phyloP scores from a whole-genome alignment of 352 stramenopile species.

The Thraustotheca clavata region DNA sequence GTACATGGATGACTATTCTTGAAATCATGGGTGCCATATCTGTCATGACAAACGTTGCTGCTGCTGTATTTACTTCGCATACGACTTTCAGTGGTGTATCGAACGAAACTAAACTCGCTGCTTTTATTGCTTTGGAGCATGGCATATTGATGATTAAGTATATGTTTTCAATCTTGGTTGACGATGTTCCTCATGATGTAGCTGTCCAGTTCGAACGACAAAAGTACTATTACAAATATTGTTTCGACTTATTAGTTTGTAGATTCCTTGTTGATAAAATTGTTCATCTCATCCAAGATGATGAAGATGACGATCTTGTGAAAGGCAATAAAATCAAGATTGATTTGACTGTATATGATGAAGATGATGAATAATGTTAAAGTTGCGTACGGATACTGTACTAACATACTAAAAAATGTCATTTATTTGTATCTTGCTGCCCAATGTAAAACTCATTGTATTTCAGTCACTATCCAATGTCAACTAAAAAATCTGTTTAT shows the following conservation, averaged over 20 bases:
- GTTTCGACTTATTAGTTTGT: neutral
- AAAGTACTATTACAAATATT: slow-evolving; percentile 19
- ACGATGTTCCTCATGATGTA: slow-evolving; percentile 59
- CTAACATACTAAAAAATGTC: too few relatives aligned
- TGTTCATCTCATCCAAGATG: slow-evolving; percentile 60
- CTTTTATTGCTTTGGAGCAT: slow-evolving; percentile 64
- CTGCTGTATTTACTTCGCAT: slow-evolving; percentile 87
- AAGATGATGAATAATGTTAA: too few relatives aligned
- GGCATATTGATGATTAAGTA: slow-evolving; percentile 59
- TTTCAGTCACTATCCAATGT: too few relatives aligned
- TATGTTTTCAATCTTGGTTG: slow-evolving; percentile 48
- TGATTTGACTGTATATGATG: slow-evolving; percentile 70
- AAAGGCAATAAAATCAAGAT: slow-evolving; percentile 74
- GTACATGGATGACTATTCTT: slow-evolving; percentile 88
- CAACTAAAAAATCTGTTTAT: too few relatives aligned
- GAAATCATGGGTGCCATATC: slow-evolving; percentile 80
- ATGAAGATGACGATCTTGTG: slow-evolving; percentile 38
- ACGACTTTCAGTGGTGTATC: slow-evolving; percentile 40
- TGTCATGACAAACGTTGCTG: slow-evolving; percentile 87
- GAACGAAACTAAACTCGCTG: slow-evolving; percentile 38
- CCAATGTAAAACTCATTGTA: too few relatives aligned
- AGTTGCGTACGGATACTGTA: too few relatives aligned
- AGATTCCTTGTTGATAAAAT: slow-evolving; percentile 74
- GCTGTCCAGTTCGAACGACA: slow-evolving; percentile 57
- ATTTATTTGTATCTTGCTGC: too few relatives aligned